Conservation (phyloP, 257 asterid species). For the Solanum lycopersicoides region DNA sequence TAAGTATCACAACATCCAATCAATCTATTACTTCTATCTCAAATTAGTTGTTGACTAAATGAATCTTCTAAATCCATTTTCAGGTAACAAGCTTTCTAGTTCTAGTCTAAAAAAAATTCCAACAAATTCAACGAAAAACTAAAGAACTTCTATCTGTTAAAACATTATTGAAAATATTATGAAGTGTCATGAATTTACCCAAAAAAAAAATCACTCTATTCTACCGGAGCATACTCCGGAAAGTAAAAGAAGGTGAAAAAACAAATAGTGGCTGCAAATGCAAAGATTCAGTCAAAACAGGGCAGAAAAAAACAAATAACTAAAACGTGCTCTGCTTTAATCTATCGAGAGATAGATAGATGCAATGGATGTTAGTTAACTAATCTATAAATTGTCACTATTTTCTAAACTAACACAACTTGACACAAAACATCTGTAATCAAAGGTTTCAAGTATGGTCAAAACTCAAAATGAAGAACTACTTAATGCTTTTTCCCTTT, state of each 20-base stretch:
- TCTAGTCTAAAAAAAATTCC: background rate
- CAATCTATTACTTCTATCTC: background rate
- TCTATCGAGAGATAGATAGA: background rate
- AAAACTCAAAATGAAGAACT: background rate
- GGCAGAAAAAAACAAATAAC: background rate
- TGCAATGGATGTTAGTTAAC: background rate
- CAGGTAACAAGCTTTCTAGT: background rate
- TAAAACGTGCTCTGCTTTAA: background rate
- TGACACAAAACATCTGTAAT: background rate
- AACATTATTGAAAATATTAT: background rate
- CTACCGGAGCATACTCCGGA: background rate
- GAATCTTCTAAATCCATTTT: background rate
- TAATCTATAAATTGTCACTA: background rate
- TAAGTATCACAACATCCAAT: background rate
- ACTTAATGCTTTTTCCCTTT: background rate
- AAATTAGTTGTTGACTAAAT: background rate
- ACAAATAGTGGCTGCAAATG: background rate
- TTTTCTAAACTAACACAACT: background rate
- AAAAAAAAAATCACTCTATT: background rate
- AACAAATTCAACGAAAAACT: background rate
- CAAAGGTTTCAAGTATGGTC: background rate
- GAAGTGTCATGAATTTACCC: background rate
- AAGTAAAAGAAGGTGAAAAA: background rate
- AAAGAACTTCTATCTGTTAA: too few species aligned
- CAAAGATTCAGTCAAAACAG: background rate